Evolutionary conservation across 768 basidiomycete genomes (phyloP).

Genomic region (Gelatoporia subvermispora): DNA sequence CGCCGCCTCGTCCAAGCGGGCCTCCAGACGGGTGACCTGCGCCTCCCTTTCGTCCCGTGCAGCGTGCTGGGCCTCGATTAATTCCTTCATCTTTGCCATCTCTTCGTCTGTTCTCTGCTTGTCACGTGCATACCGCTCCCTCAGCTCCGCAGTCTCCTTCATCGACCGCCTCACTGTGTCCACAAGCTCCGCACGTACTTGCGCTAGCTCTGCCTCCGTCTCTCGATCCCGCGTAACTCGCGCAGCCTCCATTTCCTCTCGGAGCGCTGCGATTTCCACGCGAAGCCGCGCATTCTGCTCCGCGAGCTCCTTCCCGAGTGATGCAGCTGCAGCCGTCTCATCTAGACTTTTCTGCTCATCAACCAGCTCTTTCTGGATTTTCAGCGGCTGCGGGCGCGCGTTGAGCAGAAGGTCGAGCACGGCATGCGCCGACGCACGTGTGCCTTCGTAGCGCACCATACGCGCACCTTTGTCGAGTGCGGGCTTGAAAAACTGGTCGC

Average conservation of each 20-base stretch:
- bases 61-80: background rate
- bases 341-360: slow-evolving; percentile 41
- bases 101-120: background rate
- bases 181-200: background rate
- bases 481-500: slow-evolving; percentile 90
- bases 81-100: background rate
- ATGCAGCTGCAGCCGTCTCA: slow-evolving; percentile 49
- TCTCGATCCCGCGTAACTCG: background rate
- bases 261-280: slow-evolving; percentile 34
- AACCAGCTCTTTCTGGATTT: slow-evolving; percentile 53
- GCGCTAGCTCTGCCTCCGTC: background rate
- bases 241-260: slow-evolving; percentile 3
- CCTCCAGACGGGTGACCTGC: too few relatives aligned
- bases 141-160: background rate
- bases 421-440: slow-evolving; percentile 33
- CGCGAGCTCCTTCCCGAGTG: slow-evolving; percentile 44
- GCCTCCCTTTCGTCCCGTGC: background rate
- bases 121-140: background rate
- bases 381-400: slow-evolving; percentile 36
- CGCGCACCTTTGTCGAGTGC: slow-evolving; percentile 61
- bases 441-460: slow-evolving; percentile 39
- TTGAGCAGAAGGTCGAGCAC: slow-evolving; percentile 39
- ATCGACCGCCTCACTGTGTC: background rate
- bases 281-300: slow-evolving; percentile 42
- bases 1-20: too few relatives aligned